Base-by-base conservation (phyloP, 257 asterid species). In the Catharanthus roseus region DNA sequence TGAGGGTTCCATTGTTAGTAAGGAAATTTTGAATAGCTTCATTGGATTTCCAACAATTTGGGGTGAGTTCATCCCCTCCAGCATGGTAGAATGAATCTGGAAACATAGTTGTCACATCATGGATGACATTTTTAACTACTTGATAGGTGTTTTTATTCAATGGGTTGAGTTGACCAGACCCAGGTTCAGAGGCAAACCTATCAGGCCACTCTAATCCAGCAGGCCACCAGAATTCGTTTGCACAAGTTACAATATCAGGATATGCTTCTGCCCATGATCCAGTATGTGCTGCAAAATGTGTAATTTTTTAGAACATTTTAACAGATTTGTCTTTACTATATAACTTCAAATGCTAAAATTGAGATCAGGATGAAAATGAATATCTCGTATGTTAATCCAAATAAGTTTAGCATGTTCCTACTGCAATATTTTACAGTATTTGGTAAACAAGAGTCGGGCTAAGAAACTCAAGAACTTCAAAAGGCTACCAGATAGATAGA, bases 211-310 rank as follows among this genome's bases (percentile, higher is more conserved):
- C 74, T 15, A 77, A 62, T n/a, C 77, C 96, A 2, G 93, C 90
- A 15, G 97, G 96, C 85, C 83, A 88, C 99, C 99, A 93, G 78
- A 91, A 91, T 77, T 75, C 79, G 84, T 91, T 79, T 39, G 91
- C 90, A 47, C 99, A 93, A 21, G 96, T 80, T 21, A 89, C 77
- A 18, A 93, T 91, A 39, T 89, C 96, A 1, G 97, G 97, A 83
- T 88, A 77, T 42, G 99, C 96, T 80, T 80, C 81, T n/a, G 78
- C 96, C 99, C 99, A 95, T 9, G 97, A 91, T 78, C 91, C 96
- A 18, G 97, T 83, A 77, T 91, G 99, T 34, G 90, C 97, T 93
- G 96, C 86, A 83, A 60, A 57, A 56, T 41, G 61, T 19, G 53
- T 68, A 75, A 70, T 49, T 0, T 49, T 0, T 1, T 2, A 47